Evolutionary conservation across 2,329 filamentous ascomycete genomes (phyloP).

Genomic region (Sclerotinia borealis): DNA sequence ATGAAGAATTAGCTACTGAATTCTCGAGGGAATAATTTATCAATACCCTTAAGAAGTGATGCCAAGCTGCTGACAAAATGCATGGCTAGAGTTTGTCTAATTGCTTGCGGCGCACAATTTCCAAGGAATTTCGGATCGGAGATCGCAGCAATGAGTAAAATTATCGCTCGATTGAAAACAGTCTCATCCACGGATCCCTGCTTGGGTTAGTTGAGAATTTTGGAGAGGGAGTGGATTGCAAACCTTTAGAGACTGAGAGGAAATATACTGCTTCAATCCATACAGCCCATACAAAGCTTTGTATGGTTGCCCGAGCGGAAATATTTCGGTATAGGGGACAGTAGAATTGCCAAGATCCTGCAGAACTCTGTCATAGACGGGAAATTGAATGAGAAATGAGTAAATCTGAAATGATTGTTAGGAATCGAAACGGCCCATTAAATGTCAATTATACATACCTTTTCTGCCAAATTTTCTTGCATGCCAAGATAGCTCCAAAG

Average conservation of each 20-base stretch:
- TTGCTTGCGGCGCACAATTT: slow-evolving; percentile 37
- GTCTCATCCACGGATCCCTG: slow-evolving; percentile 30
- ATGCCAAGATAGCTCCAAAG: slow-evolving; percentile 76
- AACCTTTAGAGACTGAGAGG: slow-evolving; percentile 25
- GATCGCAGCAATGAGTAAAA: slow-evolving; percentile 54
- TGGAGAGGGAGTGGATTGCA: slow-evolving; percentile 10
- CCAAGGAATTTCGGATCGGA: slow-evolving; percentile 50
- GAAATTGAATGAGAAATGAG: slow-evolving; percentile 63
- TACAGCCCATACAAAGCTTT: slow-evolving; percentile 68
- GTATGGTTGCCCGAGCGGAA: slow-evolving; percentile 63
- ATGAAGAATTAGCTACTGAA: slow-evolving; percentile 28
- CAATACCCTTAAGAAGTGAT: slow-evolving; percentile 47
- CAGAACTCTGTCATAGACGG: slow-evolving; percentile 58
- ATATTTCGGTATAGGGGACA: slow-evolving; percentile 54
- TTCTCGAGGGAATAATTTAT: neutral
- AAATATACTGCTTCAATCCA: slow-evolving; percentile 57
- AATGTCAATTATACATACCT: slow-evolving; percentile 42
- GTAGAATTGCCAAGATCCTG: slow-evolving; percentile 49
- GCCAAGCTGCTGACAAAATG: slow-evolving; percentile 53
- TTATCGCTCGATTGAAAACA: slow-evolving; percentile 41
- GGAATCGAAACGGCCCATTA: neutral
- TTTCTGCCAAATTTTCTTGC: slow-evolving; percentile 61
- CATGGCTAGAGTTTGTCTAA: slow-evolving; percentile 45
- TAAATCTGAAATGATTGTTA: slow-evolving; percentile 49
- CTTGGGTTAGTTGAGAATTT: slow-evolving; percentile 11